A percentile compares a stretch with the other conserved stretches of the same genome.
These are phyloP conservation scores for Euphorbia corollata DNA, from an alignment of 441 rosid species.

Conservation along the genomic window DNA sequence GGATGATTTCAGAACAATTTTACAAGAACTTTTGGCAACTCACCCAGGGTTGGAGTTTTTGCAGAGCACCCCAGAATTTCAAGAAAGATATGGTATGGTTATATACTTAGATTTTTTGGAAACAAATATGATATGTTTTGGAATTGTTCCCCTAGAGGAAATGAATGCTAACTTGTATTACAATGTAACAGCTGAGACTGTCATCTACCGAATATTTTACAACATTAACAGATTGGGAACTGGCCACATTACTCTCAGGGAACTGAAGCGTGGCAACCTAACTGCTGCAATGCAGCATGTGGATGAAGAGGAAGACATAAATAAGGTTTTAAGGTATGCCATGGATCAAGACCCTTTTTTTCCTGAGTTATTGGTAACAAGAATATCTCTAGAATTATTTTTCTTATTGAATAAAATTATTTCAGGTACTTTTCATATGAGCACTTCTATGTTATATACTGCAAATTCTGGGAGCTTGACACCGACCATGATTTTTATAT, in stretches of 20 bases:
- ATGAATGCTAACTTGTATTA: constrained; percentile 12
- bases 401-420: no score
- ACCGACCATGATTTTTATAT: constrained; percentile 93
- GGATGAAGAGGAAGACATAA: constrained; percentile 95
- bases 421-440: no score
- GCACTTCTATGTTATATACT: no score
- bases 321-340: constrained; percentile 80
- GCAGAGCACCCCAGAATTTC: constrained; percentile 96
- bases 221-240: constrained; percentile 78
- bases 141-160: no score
- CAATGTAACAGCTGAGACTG: constrained; percentile 78
- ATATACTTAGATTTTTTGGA: no score
- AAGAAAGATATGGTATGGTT: constrained; percentile 89
- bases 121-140: background rate
- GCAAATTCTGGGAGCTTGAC: constrained; percentile 56
- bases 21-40: constrained; percentile 81
- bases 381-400: no score
- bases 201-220: constrained; percentile 88
- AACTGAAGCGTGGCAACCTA: constrained; percentile 76
- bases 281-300: constrained; percentile 76
- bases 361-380: no score
- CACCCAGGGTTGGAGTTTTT: constrained; percentile 96
- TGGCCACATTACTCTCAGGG: constrained; percentile 79
- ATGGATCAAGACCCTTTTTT: no score
- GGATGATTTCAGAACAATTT: constrained; percentile 92